Percentiles rank a stretch among this genome's conserved stretches.
These are phyloP conservation scores for Lentinus tigrinus DNA, from an alignment of 768 basidiomycete genomes.

Conservation along the genomic window DNA sequence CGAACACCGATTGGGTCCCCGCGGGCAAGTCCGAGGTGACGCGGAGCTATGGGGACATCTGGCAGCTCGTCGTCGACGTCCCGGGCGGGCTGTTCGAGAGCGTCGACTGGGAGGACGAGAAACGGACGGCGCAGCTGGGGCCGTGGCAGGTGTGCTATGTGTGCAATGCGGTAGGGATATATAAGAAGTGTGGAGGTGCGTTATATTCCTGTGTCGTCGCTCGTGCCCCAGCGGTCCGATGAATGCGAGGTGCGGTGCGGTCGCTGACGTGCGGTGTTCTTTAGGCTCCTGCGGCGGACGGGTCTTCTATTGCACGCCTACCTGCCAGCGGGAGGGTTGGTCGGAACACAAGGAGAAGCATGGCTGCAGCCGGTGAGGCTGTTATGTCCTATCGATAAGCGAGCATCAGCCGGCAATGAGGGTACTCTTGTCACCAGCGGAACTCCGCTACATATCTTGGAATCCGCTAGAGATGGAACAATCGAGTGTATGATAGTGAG, in stretches of 20 bases:
- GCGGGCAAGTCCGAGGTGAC: conserved; percentile 27
- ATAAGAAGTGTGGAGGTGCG: conserved; percentile 42
- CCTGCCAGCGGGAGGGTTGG: conserved; percentile 21
- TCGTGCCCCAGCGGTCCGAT: too few relatives aligned
- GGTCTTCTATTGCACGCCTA: conserved; percentile 17
- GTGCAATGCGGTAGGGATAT: conserved; percentile 36
- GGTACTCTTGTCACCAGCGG: too few relatives aligned
- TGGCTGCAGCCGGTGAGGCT: conserved; percentile 2
- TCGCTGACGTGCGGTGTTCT: not conserved
- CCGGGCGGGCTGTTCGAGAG: conserved; percentile 37
- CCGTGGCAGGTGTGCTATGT: conserved; percentile 42
- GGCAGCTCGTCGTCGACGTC: conserved; percentile 38
- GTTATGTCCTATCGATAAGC: too few relatives aligned
- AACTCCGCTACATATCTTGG: too few relatives aligned
- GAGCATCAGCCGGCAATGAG: too few relatives aligned
- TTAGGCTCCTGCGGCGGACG: conserved; percentile 19
- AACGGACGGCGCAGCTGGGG: conserved; percentile 35
- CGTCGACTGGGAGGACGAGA: conserved; percentile 38
- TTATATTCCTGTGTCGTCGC: not conserved
- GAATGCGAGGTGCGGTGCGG: not conserved
- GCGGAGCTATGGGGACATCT: conserved; percentile 36
- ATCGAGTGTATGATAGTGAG: too few relatives aligned
- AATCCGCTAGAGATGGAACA: too few relatives aligned
- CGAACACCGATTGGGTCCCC: conserved; percentile 38
- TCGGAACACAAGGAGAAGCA: conserved; percentile 20